Evolutionary conservation across 139 green algal species (phyloP), one percentile per base, ranked within the genome.

Genomic region (Micractinium sp.): DNA sequence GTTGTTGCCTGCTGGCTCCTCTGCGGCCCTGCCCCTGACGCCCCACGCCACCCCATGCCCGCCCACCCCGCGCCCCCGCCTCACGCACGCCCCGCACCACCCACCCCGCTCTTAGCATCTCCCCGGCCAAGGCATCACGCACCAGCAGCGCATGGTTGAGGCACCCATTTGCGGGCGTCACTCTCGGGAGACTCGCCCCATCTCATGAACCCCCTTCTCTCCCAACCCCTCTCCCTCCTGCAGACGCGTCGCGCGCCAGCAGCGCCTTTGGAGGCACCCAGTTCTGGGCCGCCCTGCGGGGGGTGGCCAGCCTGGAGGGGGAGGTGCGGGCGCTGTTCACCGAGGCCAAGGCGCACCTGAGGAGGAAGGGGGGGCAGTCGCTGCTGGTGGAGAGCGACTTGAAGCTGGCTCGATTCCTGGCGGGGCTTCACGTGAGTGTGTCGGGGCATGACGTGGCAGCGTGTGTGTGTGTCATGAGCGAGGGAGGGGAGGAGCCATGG

Each of bases 321-420:
- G 93, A 96, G 82, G 89, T 96, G 69, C 71, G 90, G 16, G 91
- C 91, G n/a, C 85, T 95, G 81, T 69, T 96, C 47, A 27, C 60
- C 12, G 95, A 97, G 33, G 92, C 94, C 0, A 90, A 92, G 19
- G 84, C 31, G 0, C 90, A 86, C 31, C 93, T 95, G 67, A 89
- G 90, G 39, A 91, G 92, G 41, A 91, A 92, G 56, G 95, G 95
- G 20, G 95, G 86, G 33, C 74, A 93, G 56, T 35, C 89, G 2
- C 88, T 96, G 82, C 90, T 94, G 87, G 92, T 95, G 31, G 95
- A 97, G 87, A 84, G 92, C 82, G 85, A 92, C 33, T 88, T 97
- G 83, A 94, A 95, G 92, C 91, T 95, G 63, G 92, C 85, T 3
- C 91, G 95, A 29, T 89, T 97, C 69, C 41, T 96, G 77, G 93